Percentiles rank a stretch among this genome's conserved stretches.
Evolutionary conservation across 345 rosid genomes (phyloP).

Genomic region (Excoecaria agallocha): DNA sequence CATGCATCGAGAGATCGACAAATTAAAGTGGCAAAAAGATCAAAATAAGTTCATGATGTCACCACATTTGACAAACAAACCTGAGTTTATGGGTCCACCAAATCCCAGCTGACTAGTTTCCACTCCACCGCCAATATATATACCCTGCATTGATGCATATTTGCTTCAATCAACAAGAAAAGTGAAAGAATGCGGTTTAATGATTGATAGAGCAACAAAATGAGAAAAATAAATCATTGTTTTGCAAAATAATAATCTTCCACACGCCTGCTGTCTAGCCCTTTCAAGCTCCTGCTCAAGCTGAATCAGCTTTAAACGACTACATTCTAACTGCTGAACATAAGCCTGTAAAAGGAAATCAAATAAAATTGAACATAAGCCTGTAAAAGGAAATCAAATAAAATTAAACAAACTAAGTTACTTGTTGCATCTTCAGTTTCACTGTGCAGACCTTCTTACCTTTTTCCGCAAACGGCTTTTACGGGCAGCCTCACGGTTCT

Average conservation of each 20-base stretch:
- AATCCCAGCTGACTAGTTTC: constrained; percentile 52
- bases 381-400: constrained; percentile 35
- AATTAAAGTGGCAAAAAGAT: background rate
- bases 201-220: background rate
- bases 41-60: background rate
- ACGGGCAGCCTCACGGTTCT: constrained; percentile 97
- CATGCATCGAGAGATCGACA: background rate
- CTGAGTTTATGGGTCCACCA: constrained; percentile 56
- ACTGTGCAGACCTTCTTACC: constrained; percentile 37
- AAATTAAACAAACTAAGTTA: constrained; percentile 10
- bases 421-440: constrained; percentile 5
- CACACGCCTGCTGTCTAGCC: constrained; percentile 71
- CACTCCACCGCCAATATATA: constrained; percentile 48
- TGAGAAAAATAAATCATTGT: background rate
- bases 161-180: background rate
- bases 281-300: constrained; percentile 82
- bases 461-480: constrained; percentile 95
- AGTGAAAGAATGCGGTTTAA: no score
- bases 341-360: constrained; percentile 60
- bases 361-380: constrained; percentile 48
- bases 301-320: constrained; percentile 79
- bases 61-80: constrained; percentile 36
- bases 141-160: constrained; percentile 46
- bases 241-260: background rate
- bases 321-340: constrained; percentile 91